Conservation (phyloP, 768 basidiomycete species). For the Russula earlei region DNA sequence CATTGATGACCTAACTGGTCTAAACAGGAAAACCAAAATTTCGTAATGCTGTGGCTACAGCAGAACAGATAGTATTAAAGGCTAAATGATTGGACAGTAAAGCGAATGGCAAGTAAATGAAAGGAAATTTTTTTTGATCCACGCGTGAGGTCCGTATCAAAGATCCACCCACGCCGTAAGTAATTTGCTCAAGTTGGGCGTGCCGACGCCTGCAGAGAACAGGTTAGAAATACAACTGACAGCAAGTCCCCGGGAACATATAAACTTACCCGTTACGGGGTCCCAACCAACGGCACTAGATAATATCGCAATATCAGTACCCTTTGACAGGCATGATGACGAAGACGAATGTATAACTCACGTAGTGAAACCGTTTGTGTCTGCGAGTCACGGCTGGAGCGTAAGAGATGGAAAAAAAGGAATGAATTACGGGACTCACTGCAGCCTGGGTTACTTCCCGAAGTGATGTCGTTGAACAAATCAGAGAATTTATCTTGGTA, state of each 20-base stretch:
- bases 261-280: conserved; percentile 1
- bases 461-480: neutral
- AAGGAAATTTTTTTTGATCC: too few relatives aligned
- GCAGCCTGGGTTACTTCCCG: conserved; percentile 4
- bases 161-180: too few relatives aligned
- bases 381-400: neutral
- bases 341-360: neutral
- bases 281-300: conserved; percentile 10
- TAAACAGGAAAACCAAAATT: too few relatives aligned
- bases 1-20: too few relatives aligned
- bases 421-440: neutral
- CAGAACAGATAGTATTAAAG: too few relatives aligned
- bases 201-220: conserved; percentile 1
- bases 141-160: too few relatives aligned
- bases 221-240: neutral
- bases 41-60: too few relatives aligned
- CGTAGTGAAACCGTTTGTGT: conserved; percentile 2
- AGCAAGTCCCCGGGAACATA: neutral
- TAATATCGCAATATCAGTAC: neutral
- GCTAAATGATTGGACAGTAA: too few relatives aligned
- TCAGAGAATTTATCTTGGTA: neutral
- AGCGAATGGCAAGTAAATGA: too few relatives aligned
- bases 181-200: neutral
- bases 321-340: neutral
- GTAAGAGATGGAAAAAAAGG: neutral